Evolutionary conservation across 1,284 basidiomycete species (phyloP), one percentile per base, ranked within the genome.

Genomic region (Rhodofomes roseus): DNA sequence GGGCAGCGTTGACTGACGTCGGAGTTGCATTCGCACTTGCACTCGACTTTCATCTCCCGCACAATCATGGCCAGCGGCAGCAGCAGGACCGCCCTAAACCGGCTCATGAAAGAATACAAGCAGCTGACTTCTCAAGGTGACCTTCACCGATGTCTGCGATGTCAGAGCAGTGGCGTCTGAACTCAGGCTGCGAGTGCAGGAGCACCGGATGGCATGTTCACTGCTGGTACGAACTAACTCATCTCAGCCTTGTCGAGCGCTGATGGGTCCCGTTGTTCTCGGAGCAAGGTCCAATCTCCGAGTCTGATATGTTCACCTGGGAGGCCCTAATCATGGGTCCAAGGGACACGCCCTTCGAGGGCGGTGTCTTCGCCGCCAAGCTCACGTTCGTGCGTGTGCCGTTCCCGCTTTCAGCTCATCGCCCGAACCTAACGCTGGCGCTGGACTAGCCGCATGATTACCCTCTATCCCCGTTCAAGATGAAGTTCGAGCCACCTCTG

Each of bases 271-370:
- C 52, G 56, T 60, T 12, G 31, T 50, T 56, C 54, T 53, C 60
- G 61, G 69, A n/a, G 31, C 25, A 4, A 88, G 93, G 94, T 0
- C 95, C 95, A 48, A 83, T 98, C 69, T 89, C 90, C 51, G 96
- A 99, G 76, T 88, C 91, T 65, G 95, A 99, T 78, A 96, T 99
- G 80, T 94, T 99, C 73, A 91, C 90, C 64, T 99, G 97, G 97
- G 97, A 98, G 76, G 96, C 96, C 18, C 81, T 99, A 66, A 96
- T 99, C 61, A 90, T 88, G 68, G 97, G 97, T 1, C 97, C 96
- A 14, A 95, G 96, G 70, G 97, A 95, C 65, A 99, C 97, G 46
- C 97, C 97, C 1, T 99, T 97, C 73, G 97, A 99, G 81, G 97
- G 96, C 55, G 97, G 97, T 58, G 86, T 99, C 29, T 99, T 99